Conservation (phyloP, 140 eudicot species). For the Anethum foeniculum region DNA sequence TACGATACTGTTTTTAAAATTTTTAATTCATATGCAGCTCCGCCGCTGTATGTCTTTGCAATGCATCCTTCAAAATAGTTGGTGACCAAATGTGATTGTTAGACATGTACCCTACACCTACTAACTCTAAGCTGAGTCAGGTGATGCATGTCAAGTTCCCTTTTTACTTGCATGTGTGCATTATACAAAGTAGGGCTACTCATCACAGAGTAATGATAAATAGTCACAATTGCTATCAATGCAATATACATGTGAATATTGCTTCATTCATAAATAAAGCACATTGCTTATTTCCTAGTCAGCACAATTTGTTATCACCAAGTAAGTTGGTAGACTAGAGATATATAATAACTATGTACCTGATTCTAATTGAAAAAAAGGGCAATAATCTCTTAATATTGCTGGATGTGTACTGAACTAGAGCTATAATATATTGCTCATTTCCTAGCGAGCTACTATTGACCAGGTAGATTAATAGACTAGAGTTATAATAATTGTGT, state of each 20-base stretch:
- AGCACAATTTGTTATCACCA: not conserved
- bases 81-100: not conserved
- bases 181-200: not conserved
- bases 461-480: not conserved
- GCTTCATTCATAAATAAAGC: not conserved
- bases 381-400: slow-evolving; percentile 52
- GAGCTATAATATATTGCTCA: not conserved
- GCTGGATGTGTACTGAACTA: slow-evolving; percentile 14
- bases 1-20: not conserved
- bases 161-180: not conserved
- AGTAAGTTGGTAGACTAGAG: not conserved
- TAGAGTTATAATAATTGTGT: not conserved
- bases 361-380: slow-evolving; percentile 67
- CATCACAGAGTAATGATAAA: not conserved
- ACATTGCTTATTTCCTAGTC: not conserved
- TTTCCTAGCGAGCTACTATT: not conserved
- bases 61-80: not conserved
- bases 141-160: not conserved
- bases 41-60: not conserved
- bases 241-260: not conserved
- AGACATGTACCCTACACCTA: not conserved
- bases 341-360: slow-evolving; percentile 27
- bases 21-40: not conserved
- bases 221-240: not conserved
- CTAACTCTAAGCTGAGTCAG: not conserved